Conservation (phyloP, 2,329 filamentous ascomycete species). For the Botryotinia calthae region DNA sequence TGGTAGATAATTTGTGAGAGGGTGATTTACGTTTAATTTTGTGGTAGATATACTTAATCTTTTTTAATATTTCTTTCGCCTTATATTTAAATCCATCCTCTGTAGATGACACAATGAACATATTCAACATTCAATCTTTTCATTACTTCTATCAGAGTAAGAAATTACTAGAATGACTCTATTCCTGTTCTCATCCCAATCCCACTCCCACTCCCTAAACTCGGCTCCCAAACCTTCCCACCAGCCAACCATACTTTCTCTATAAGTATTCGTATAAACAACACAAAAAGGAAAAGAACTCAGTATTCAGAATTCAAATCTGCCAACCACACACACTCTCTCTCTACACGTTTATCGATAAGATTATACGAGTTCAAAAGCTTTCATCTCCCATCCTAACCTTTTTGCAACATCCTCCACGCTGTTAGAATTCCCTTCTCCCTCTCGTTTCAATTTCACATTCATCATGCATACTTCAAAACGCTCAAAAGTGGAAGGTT, state of each 20-base stretch:
- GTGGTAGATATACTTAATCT: not conserved
- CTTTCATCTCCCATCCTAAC: not conserved
- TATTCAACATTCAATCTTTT: not conserved
- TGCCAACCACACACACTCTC: too few species aligned
- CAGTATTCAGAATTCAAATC: too few species aligned
- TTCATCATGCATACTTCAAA: fast-evolving
- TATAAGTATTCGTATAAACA: not conserved
- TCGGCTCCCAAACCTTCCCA: not conserved
- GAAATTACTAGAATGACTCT: too few species aligned
- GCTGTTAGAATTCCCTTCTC: fast-evolving
- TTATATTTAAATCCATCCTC: not conserved
- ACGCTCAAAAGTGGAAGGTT: not conserved
- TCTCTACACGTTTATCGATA: too few species aligned
- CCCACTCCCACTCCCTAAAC: not conserved
- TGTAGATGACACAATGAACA: not conserved
- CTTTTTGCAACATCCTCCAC: fast-evolving
- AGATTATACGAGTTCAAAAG: not conserved
- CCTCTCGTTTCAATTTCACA: fast-evolving
- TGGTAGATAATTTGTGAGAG: not conserved
- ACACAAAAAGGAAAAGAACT: too few species aligned
- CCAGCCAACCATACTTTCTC: not conserved
- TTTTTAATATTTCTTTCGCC: fast-evolving
- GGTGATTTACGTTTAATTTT: not conserved
- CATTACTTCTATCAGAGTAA: not conserved
- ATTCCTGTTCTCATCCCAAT: not conserved